Evolutionary conservation across 805 yeast species (phyloP), one percentile per base, ranked within the genome.

Genomic region (Cyberlindnera veronae): DNA sequence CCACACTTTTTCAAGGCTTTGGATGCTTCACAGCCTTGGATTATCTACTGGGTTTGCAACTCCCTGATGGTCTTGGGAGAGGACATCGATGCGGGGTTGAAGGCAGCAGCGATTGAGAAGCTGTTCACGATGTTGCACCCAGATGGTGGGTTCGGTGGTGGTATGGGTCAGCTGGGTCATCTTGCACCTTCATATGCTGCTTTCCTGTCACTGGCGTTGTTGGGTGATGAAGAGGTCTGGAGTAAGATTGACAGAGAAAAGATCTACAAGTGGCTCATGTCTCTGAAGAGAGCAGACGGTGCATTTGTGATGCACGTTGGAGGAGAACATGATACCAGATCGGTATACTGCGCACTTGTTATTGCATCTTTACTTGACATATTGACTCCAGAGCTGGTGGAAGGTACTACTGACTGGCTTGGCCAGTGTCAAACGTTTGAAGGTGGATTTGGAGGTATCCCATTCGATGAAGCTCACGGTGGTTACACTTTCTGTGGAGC

Each of bases 1-100:
- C 61, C 61, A 2, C 29, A 41, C 16, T 31, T 44, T 41, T 49
- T 58, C 41, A 41, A 60, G 3, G 72, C 72, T 0, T 67, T 87
- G 34, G 97, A 91, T 61, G 93, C 97, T 0, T 84, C 93, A n/a
- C 89, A 83, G 45, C 80, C 95, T 0, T 93, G 98, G 98, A 64
- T 91, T 54, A 43, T 85, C 1, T 91, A 84, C 58, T 93, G 99
- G 99, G 63, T 82, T 6, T 57, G 75, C 32, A 88, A 87, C 56
- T 69, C 81, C 0, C 51, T 71, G 32, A 50, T 58, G 3, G 39
- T 78, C 1, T 46, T 82, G 21, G 71, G 71, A 2, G 61, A 24
- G 3, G 45, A 39, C 3, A 42, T 67, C 2, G 41, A 48, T 2
- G 51, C 44, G 16, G 58, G 53, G 2, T 47, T 53, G n/a, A 62